Conservation (phyloP, 306 rosid genomes). For the Pueraria montana region DNA sequence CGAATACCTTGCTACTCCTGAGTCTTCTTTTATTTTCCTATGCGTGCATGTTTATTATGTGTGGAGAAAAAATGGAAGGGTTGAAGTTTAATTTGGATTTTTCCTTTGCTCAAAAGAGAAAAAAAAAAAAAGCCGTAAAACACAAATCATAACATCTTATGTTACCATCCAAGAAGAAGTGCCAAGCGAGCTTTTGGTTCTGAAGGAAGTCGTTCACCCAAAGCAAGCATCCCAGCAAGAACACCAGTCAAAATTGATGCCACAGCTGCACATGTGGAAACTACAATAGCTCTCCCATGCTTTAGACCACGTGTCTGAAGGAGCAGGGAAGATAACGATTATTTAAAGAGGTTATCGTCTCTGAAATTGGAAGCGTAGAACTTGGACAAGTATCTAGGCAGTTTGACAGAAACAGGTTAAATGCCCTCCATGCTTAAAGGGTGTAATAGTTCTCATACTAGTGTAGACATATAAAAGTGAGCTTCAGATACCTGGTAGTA, state of each 20-base stretch:
- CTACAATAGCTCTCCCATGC: conserved; percentile 89
- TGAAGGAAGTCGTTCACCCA: conserved; percentile 88
- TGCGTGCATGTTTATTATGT: background rate
- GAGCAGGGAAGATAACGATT: conserved; percentile 23
- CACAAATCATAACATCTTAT: conserved; percentile 29
- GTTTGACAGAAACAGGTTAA: background rate
- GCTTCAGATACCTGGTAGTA: conserved; percentile 73
- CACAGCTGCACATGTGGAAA: conserved; percentile 91
- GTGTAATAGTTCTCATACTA: background rate
- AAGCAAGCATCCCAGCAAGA: conserved; percentile 92
- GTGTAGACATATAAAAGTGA: background rate
- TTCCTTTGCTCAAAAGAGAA: background rate
- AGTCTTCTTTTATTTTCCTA: background rate
- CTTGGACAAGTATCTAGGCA: conserved; percentile 1
- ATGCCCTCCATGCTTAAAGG: background rate
- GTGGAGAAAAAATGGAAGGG: background rate
- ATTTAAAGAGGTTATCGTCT: conserved; percentile 12
- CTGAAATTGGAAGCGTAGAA: conserved; percentile 23
- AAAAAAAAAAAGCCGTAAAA: background rate
- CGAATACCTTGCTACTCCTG: background rate
- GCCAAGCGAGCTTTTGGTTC: conserved; percentile 79
- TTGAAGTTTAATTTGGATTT: background rate
- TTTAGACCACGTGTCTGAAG: conserved; percentile 88
- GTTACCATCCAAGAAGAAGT: conserved; percentile 92
- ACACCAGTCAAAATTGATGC: conserved; percentile 92